These are phyloP conservation scores for Silene noctiflora DNA, from an alignment of 179 eudicot species.

Conservation along the genomic window DNA sequence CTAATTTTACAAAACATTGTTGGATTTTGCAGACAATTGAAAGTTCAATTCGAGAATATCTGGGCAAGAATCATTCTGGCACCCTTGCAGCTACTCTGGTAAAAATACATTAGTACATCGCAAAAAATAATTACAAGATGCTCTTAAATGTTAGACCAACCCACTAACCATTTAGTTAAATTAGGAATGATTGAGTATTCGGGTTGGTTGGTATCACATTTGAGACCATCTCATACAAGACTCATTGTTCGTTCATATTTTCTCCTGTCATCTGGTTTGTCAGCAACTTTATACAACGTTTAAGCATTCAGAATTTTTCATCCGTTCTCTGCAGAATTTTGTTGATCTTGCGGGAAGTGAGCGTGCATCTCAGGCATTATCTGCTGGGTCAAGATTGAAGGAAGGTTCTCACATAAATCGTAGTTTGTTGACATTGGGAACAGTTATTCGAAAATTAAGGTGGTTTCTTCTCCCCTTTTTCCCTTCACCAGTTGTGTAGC, in stretches of 20 bases:
- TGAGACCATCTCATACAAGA: no score
- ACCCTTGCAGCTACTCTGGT: constrained; percentile 49
- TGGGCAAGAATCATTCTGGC: constrained; percentile 35
- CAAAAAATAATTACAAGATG: not conserved
- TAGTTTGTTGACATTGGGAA: constrained; percentile 51
- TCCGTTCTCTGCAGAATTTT: constrained; percentile 33
- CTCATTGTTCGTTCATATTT: no score
- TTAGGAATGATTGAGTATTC: no score
- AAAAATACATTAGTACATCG: constrained; percentile 16
- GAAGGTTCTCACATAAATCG: constrained; percentile 58
- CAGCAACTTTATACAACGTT: no score
- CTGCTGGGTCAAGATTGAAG: constrained; percentile 52
- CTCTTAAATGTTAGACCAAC: not conserved
- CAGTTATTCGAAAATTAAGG: constrained; percentile 55
- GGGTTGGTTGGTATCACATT: no score
- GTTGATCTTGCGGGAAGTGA: constrained; percentile 59
- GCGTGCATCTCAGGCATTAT: constrained; percentile 53
- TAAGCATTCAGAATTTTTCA: no score
- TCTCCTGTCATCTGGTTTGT: no score
- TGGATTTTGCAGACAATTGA: constrained; percentile 44
- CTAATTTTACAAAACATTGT: constrained; percentile 9
- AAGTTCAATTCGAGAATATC: constrained; percentile 38
- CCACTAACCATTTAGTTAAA: not conserved
- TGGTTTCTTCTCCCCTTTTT: constrained; percentile 17
- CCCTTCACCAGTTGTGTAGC: constrained; percentile 1